phyloP scores from a whole-genome alignment of 768 basidiomycete genomes.

The Rhodotorula kratochvilovae region DNA sequence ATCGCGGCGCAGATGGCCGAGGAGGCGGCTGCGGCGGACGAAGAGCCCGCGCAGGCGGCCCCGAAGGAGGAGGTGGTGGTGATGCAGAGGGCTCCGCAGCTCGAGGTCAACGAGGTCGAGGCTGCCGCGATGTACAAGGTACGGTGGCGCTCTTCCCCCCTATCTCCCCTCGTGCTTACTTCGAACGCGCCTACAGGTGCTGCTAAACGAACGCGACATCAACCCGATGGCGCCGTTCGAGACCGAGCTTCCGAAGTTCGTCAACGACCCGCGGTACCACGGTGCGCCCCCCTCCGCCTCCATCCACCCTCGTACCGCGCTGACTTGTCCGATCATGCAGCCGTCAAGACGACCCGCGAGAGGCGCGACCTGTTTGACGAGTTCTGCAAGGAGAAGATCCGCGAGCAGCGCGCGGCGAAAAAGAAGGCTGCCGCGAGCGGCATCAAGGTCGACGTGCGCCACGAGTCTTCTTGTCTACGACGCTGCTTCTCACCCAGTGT shows the following conservation, averaged over 20 bases:
- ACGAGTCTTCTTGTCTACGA: neutral
- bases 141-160: constrained; percentile 41
- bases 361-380: constrained; percentile 93
- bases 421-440: constrained; percentile 33
- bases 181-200: constrained; percentile 59
- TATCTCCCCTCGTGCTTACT: neutral
- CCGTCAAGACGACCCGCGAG: constrained; percentile 50
- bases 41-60: constrained; percentile 60
- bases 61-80: constrained; percentile 58
- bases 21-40: constrained; percentile 44
- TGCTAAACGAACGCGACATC: constrained; percentile 83
- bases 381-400: constrained; percentile 87
- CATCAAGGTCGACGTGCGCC: constrained; percentile 20
- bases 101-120: constrained; percentile 36
- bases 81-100: neutral
- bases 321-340: constrained; percentile 24
- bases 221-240: constrained; percentile 95
- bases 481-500: too few species aligned
- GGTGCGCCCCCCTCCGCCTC: too few species aligned
- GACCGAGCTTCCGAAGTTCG: constrained; percentile 78
- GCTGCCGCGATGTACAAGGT: constrained; percentile 71
- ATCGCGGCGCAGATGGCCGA: neutral
- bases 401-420: constrained; percentile 68
- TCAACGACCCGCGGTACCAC: constrained; percentile 91
- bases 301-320: constrained; percentile 24